A percentile compares a stretch with the other conserved stretches of the same genome.
These are phyloP conservation scores for Fusarium brevicatenulatum DNA, from an alignment of 2,329 filamentous ascomycete genomes.

Conservation along the genomic window DNA sequence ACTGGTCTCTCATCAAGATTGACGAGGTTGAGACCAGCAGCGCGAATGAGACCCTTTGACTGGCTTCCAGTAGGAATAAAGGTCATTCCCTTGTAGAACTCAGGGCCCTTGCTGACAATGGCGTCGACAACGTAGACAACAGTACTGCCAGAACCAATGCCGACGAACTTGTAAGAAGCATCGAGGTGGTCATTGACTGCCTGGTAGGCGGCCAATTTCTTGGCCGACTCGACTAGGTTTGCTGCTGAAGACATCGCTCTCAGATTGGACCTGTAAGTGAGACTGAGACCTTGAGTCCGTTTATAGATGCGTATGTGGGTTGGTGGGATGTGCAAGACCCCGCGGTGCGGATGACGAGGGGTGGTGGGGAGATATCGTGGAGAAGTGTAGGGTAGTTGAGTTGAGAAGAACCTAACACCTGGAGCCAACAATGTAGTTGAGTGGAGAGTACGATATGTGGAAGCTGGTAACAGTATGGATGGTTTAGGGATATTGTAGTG, in stretches of 20 bases:
- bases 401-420: neutral
- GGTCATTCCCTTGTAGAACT: slow-evolving; percentile 71
- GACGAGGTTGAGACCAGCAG: slow-evolving; percentile 79
- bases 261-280: slow-evolving; percentile 6
- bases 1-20: slow-evolving; percentile 79
- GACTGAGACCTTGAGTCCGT: slow-evolving; percentile 28
- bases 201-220: slow-evolving; percentile 77
- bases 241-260: slow-evolving; percentile 51
- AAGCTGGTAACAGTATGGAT: neutral
- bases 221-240: slow-evolving; percentile 73
- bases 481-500: neutral
- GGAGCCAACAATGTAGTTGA: neutral
- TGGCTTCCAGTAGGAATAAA: slow-evolving; percentile 95
- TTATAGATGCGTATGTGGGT: slow-evolving; percentile 19
- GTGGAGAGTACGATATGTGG: neutral
- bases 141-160: slow-evolving; percentile 84
- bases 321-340: slow-evolving; percentile 31
- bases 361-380: slow-evolving; percentile 25
- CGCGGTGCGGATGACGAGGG: slow-evolving; percentile 26
- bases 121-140: slow-evolving; percentile 88
- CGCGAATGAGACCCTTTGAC: slow-evolving; percentile 85
- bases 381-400: slow-evolving; percentile 29
- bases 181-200: slow-evolving; percentile 79
- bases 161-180: slow-evolving; percentile 70
- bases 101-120: slow-evolving; percentile 70